A percentile compares a stretch with the other conserved stretches of the same genome.
These are phyloP conservation scores for Rhodotorula diobovata DNA, from an alignment of 768 basidiomycete genomes.

Conservation along the genomic window DNA sequence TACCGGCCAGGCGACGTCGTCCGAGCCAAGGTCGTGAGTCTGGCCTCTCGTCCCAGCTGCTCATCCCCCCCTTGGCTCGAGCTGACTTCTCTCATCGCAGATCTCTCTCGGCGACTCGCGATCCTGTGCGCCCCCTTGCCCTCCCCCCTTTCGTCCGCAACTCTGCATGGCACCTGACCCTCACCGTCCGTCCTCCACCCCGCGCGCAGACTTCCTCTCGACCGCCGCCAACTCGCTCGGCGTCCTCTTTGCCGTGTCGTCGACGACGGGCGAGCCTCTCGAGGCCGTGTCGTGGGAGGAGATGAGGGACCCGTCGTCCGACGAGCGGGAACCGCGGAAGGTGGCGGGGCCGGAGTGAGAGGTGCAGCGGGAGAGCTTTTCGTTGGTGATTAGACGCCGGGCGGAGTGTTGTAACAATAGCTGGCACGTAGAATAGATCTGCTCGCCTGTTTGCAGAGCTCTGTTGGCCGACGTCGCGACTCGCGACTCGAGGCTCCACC, in stretches of 20 bases:
- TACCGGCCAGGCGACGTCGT: conserved; percentile 90
- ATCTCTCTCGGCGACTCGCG: conserved; percentile 87
- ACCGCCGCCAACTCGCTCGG: conserved; percentile 86
- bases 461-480: no score
- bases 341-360: conserved; percentile 45
- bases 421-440: no score
- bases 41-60: background rate
- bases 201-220: conserved; percentile 63
- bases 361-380: background rate
- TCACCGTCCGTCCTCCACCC: no score
- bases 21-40: conserved; percentile 72
- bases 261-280: conserved; percentile 45
- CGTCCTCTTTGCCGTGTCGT: conserved; percentile 71
- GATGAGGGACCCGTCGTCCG: conserved; percentile 50
- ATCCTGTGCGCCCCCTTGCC: conserved; percentile 52
- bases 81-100: conserved; percentile 49
- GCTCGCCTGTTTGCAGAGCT: no score
- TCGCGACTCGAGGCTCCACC: conserved; percentile 1
- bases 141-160: background rate
- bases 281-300: conserved; percentile 49
- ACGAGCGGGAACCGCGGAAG: conserved; percentile 47
- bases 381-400: background rate
- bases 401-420: background rate
- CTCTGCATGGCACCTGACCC: background rate
- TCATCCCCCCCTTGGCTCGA: background rate